Evolutionary conservation across 305 asterid species (phyloP), one percentile per base, ranked within the genome.

Genomic region (Ajuga reptans): DNA sequence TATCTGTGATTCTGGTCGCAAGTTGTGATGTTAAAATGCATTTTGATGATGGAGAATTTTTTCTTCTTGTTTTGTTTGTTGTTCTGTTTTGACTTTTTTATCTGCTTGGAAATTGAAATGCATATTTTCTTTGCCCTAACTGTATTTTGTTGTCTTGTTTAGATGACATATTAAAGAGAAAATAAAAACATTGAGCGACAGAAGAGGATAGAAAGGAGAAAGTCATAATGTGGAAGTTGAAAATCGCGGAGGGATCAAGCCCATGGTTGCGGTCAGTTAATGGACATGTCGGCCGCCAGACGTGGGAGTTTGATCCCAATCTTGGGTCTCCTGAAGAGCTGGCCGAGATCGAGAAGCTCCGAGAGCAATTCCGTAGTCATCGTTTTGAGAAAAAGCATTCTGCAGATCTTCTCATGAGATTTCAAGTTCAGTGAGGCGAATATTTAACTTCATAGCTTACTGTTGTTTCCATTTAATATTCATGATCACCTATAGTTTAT

Each of bases 381-480:
- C 95, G 96, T 0, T 88, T 85, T 52, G 79, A 85, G 81, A 78
- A 86, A 65, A 88, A 84, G 71, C 98, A 92, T 69, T 89, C 97
- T 43, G 70, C 95, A 9, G 98, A 92, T 81, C 95, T 87, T 68
- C 80, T 88, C 64, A 89, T 92, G 97, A 85, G 98, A 71, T 74
- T 73, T 75, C 98, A 92, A 80, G 98, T 92, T 69, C 67, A 72
- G 74, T 72, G 75, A 82, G 71, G 7, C 50, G 17, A 21, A 42
- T 57, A 37, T 10, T 71, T 64, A 33, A 27, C 46, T 56, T 33
- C n/a, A 5, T 66, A 27, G 6, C 12, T 64, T 16, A 1, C 59
- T 63, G 55, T 47, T 79, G 17, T 50, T 29, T 62, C 36, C 45
- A 10, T 21, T 66, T 46, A 52, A 42, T 5, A 60, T 18, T 34